A percentile compares a stretch with the other conserved stretches of the same genome.
Conservation (phyloP, 768 basidiomycete genomes). For the Boletus sp. region DNA sequence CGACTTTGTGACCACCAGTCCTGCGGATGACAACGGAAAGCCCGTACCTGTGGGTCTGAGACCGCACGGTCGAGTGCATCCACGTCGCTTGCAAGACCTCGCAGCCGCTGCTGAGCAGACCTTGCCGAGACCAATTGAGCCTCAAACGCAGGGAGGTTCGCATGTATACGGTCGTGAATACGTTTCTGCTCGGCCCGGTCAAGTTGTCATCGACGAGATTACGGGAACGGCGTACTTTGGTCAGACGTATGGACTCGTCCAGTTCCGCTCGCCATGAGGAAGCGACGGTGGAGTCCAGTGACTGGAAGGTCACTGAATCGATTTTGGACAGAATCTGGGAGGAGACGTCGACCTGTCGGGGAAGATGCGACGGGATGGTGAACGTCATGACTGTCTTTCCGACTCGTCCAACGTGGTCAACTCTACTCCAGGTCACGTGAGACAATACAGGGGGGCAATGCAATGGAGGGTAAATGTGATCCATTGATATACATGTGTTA, state of each 20-base stretch:
- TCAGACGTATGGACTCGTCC: constrained; percentile 64
- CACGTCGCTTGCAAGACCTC: constrained; percentile 51
- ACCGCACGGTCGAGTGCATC: constrained; percentile 49
- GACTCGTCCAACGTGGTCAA: constrained; percentile 1
- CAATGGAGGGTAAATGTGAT: not conserved
- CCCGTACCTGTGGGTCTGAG: constrained; percentile 58
- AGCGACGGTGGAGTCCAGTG: constrained; percentile 59
- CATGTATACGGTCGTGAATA: constrained; percentile 72
- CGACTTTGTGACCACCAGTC: constrained; percentile 11
- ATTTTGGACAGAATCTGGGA: constrained; percentile 70
- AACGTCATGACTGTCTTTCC: constrained; percentile 58
- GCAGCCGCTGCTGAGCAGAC: constrained; percentile 61
- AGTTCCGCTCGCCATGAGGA: constrained; percentile 72
- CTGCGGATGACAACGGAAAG: not conserved
- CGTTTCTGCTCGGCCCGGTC: constrained; percentile 43
- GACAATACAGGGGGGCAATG: not conserved
- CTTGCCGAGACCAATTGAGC: constrained; percentile 59
- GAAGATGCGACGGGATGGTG: constrained; percentile 68
- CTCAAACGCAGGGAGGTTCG: constrained; percentile 62
- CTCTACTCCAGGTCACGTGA: constrained; percentile 20
- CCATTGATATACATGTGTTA: constrained; percentile 20
- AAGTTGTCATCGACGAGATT: not conserved
- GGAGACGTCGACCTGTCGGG: constrained; percentile 69
- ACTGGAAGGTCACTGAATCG: constrained; percentile 55
- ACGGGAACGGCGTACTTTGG: constrained; percentile 52